These are phyloP conservation scores for Sphaerulina musiva DNA, from an alignment of 2,329 filamentous ascomycete genomes.

Conservation along the genomic window DNA sequence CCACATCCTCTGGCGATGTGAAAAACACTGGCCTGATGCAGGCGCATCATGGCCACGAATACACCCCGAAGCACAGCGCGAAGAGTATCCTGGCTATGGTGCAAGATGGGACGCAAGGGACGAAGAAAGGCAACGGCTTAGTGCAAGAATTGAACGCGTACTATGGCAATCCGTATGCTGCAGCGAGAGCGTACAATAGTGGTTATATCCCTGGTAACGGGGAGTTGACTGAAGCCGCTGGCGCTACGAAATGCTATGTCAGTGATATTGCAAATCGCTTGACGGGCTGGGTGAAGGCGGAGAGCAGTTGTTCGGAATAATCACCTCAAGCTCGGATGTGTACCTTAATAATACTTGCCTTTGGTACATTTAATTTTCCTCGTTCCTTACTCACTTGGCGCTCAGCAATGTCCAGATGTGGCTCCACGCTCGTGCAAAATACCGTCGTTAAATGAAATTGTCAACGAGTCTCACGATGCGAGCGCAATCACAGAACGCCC, in stretches of 20 bases:
- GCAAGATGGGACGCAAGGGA: slow-evolving; percentile 18
- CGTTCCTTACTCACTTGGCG: too few species aligned
- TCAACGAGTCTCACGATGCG: too few species aligned
- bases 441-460: too few species aligned
- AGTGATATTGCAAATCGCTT: slow-evolving; percentile 48
- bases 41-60: slow-evolving; percentile 19
- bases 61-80: slow-evolving; percentile 27
- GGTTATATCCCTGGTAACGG: slow-evolving; percentile 33
- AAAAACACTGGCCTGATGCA: slow-evolving; percentile 18
- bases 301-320: slow-evolving; percentile 13
- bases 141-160: slow-evolving; percentile 14
- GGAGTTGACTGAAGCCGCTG: slow-evolving; percentile 40
- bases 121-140: slow-evolving; percentile 14
- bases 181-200: slow-evolving; percentile 15
- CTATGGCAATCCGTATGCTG: slow-evolving; percentile 34
- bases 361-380: too few species aligned
- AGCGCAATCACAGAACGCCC: too few species aligned
- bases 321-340: background rate
- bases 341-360: too few species aligned
- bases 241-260: slow-evolving; percentile 47
- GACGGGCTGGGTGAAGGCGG: slow-evolving; percentile 36
- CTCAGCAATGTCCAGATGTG: too few species aligned
- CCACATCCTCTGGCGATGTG: slow-evolving; percentile 11
- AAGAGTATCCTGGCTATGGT: slow-evolving; percentile 19
- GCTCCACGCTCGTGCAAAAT: too few species aligned